Conservation (phyloP, 106 monocot species). For the Phalaenopsis equestris region DNA sequence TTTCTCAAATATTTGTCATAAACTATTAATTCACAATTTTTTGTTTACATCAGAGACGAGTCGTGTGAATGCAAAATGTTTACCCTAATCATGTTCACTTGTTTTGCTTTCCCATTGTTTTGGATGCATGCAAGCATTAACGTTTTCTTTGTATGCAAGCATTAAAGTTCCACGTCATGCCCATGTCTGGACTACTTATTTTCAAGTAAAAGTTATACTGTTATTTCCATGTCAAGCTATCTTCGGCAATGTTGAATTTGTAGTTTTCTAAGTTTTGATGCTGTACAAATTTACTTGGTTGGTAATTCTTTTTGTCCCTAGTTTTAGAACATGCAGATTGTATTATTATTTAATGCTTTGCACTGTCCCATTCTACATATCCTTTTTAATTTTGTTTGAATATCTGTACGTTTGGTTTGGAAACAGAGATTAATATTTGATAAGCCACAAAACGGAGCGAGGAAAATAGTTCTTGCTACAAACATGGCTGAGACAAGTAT, state of each 20-base stretch:
- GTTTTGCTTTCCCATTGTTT: conserved; percentile 1
- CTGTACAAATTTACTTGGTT: not conserved
- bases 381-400: not conserved
- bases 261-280: not conserved
- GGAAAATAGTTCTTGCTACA: conserved; percentile 98
- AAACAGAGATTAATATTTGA: conserved; percentile 97
- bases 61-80: not conserved
- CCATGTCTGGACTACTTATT: not conserved
- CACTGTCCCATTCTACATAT: not conserved
- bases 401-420: conserved; percentile 6
- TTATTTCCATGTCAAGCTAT: not conserved
- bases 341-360: not conserved
- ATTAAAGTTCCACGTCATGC: not conserved
- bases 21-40: not conserved
- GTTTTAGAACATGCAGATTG: not conserved
- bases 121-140: not conserved
- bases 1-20: not conserved
- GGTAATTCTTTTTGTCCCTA: not conserved
- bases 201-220: not conserved
- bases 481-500: conserved; percentile 99
- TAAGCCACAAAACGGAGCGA: conserved; percentile 65
- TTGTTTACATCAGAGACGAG: not conserved
- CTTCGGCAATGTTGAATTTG: not conserved
- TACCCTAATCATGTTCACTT: not conserved
- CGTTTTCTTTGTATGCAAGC: not conserved